These are phyloP conservation scores for Boletus mariae DNA, from an alignment of 1,284 basidiomycete genomes.

Conservation along the genomic window DNA sequence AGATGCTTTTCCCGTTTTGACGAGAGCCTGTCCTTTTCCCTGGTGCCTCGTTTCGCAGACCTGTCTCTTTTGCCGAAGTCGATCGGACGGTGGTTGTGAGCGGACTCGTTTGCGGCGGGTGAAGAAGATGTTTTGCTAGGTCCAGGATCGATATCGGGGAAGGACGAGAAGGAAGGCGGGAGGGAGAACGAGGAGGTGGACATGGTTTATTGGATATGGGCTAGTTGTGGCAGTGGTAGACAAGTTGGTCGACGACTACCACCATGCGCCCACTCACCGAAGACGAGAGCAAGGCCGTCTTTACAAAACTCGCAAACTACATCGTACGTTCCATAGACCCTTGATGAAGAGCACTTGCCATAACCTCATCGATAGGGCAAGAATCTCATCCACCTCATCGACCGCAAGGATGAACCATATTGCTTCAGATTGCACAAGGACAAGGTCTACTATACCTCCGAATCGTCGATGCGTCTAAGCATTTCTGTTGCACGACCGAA, in stretches of 20 bases:
- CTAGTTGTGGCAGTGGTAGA: slow-evolving; percentile 12
- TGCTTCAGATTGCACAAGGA: slow-evolving; percentile 92
- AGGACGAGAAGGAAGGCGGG: slow-evolving; percentile 61
- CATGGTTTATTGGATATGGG: slow-evolving; percentile 30
- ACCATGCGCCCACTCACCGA: slow-evolving; percentile 81
- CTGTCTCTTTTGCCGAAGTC: slow-evolving; percentile 24
- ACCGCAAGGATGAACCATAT: slow-evolving; percentile 81
- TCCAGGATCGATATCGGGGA: slow-evolving; percentile 51
- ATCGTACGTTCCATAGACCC: slow-evolving; percentile 50
- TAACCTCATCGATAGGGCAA: slow-evolving; percentile 55
- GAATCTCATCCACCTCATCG: slow-evolving; percentile 87
- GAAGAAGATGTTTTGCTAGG: slow-evolving; percentile 22
- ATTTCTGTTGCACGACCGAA: slow-evolving; percentile 92
- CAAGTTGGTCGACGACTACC: neutral
- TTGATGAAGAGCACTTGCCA: neutral
- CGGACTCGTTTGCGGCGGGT: slow-evolving; percentile 13
- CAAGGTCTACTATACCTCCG: slow-evolving; percentile 91
- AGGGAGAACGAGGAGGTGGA: slow-evolving; percentile 55
- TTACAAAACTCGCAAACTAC: slow-evolving; percentile 90
- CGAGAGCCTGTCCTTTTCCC: slow-evolving; percentile 27
- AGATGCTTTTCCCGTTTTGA: slow-evolving; percentile 28
- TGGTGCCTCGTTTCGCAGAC: slow-evolving; percentile 23
- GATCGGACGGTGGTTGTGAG: slow-evolving; percentile 6
- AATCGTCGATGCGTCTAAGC: slow-evolving; percentile 88
- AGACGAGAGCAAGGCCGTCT: slow-evolving; percentile 83